A percentile compares a stretch with the other conserved stretches of the same genome.
phyloP scores from a whole-genome alignment of 2,329 filamentous ascomycete species.

The Ophiostoma populinum region DNA sequence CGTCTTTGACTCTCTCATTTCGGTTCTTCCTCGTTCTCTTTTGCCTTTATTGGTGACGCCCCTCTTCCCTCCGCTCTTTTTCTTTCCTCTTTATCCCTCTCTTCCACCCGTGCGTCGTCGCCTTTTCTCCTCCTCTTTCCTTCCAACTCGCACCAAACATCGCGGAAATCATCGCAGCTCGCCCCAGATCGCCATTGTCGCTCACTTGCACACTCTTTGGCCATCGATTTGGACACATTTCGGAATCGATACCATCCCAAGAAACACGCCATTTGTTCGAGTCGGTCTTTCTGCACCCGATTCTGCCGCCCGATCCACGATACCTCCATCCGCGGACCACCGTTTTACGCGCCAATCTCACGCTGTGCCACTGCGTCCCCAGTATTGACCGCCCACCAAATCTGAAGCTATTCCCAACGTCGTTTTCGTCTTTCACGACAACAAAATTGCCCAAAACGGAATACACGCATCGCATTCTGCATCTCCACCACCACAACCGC shows the following conservation, averaged over 20 bases:
- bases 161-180: too few species aligned
- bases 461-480: background rate
- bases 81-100: slow-evolving; percentile 13
- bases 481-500: background rate
- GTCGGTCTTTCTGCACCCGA: slow-evolving; percentile 16
- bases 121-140: background rate
- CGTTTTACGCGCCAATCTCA: background rate
- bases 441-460: slow-evolving; percentile 4
- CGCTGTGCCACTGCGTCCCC: background rate
- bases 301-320: slow-evolving; percentile 12
- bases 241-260: slow-evolving; percentile 16
- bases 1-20: slow-evolving; percentile 1
- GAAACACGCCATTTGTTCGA: slow-evolving; percentile 20
- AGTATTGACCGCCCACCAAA: background rate
- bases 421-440: background rate
- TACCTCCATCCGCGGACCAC: slow-evolving; percentile 11
- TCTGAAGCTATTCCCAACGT: slow-evolving; percentile 10
- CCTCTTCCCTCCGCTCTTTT: background rate
- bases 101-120: slow-evolving; percentile 1
- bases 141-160: slow-evolving; percentile 4
- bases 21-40: background rate
- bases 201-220: slow-evolving; percentile 19
- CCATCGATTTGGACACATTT: slow-evolving; percentile 21
- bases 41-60: too few species aligned
- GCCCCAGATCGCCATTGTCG: slow-evolving; percentile 8